These are phyloP conservation scores for Dimocarpus longan DNA, from an alignment of 345 rosid genomes.

Conservation along the genomic window DNA sequence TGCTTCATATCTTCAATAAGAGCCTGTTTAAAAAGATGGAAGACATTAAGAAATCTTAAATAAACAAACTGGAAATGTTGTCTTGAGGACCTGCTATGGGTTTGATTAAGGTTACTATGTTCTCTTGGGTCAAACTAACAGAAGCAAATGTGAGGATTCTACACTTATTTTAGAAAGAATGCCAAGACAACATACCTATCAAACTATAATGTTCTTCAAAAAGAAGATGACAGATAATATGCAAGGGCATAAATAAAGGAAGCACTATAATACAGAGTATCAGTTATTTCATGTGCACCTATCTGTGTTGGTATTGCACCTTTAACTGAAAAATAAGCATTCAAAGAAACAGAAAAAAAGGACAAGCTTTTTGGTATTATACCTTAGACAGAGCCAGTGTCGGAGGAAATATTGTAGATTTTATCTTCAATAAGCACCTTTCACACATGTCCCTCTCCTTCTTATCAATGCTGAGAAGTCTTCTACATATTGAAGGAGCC, in stretches of 20 bases:
- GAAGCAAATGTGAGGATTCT: neutral
- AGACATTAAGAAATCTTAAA: neutral
- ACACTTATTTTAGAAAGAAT: neutral
- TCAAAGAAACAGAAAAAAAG: neutral
- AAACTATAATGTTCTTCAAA: neutral
- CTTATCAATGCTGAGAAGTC: conserved; percentile 59
- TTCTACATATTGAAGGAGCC: conserved; percentile 57
- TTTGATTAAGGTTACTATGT: neutral
- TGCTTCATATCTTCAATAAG: conserved; percentile 42
- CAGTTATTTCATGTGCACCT: neutral
- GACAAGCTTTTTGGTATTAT: neutral
- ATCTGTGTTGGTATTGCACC: neutral
- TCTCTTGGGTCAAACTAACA: neutral
- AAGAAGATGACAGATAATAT: neutral
- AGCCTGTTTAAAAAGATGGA: conserved; percentile 38
- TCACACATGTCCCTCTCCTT: conserved; percentile 56
- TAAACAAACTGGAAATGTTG: neutral
- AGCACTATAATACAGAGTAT: neutral
- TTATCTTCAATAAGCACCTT: conserved; percentile 52
- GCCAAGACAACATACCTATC: neutral
- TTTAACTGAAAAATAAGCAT: neutral
- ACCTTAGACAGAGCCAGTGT: conserved; percentile 50
- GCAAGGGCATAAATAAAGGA: neutral
- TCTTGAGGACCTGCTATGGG: neutral
- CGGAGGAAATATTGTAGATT: conserved; percentile 46